Base-by-base conservation (phyloP, 305 asterid species). In the Solanum hybrid region DNA sequence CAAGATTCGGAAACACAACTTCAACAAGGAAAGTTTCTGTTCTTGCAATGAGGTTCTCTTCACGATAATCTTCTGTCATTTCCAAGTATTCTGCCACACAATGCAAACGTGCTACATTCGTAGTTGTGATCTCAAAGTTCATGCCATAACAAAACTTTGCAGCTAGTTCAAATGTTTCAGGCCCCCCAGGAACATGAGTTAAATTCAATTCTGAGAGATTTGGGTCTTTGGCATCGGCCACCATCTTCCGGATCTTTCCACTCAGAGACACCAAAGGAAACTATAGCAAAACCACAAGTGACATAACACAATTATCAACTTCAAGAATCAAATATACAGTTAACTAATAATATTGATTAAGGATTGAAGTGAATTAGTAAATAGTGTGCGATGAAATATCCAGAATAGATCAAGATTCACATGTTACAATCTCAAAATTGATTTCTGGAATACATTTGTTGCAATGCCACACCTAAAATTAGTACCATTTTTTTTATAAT, bases 31-130 rank as follows among this genome's bases (percentile, higher is more conserved):
- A 96, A 82, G 93, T 76, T 86, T 96, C 95, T 20, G 97, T 92
- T 8, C 95, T 96, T 2, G 91, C 86, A 20, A 96, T 33, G 77
- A 96, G 95, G 89, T 93, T 96, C 73, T 94, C 95, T 82, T 94
- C 95, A 31, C 89, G 92, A 88, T 92, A 94, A 26, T 94, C 94
- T 29, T 93, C 94, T 0, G 92, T 93, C 98, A 95, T 95, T 89
- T 95, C 97, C 90, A 96, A 85, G 91, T 92, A 94, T 90, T 94
- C 95, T 13, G 97, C 95, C 8, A 94, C 94, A 86, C 97, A 96
- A n/a, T 93, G 95, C 8, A 96, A 90, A 26, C 92, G 92, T 36
- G 95, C 97, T 22, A 94, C 95, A 24, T 96, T 96, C 57, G 93
- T 86, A 22, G 93, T 86, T n/a, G 96, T 95, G 92, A 96, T 94